These are phyloP conservation scores for Alternaria incomplexa DNA, from an alignment of 2,329 filamentous ascomycete genomes.

Conservation along the genomic window DNA sequence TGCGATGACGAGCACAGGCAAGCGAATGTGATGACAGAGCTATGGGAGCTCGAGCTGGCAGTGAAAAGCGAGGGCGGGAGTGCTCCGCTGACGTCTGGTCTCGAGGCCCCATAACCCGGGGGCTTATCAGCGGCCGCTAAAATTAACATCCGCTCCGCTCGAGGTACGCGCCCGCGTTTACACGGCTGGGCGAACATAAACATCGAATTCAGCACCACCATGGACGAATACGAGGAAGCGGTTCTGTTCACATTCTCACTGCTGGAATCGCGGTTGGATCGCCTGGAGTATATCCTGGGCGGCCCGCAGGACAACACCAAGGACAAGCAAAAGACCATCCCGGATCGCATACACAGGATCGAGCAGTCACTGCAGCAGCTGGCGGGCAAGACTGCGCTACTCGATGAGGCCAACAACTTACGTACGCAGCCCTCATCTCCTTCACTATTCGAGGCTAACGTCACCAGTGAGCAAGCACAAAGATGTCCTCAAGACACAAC, in stretches of 20 bases:
- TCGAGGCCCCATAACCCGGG: conserved; percentile 2
- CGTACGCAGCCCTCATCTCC: conserved; percentile 21
- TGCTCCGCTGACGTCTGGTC: conserved; percentile 15
- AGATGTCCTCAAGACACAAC: conserved; percentile 43
- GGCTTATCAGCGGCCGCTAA: conserved; percentile 22
- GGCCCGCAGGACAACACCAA: conserved; percentile 33
- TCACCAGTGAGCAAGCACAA: conserved; percentile 49
- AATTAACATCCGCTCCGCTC: conserved; percentile 9
- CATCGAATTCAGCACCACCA: conserved; percentile 17
- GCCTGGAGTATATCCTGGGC: conserved; percentile 52
- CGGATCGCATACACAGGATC: conserved; percentile 46
- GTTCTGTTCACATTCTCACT: conserved; percentile 51
- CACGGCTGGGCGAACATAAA: conserved; percentile 15
- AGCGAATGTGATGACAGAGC: background rate
- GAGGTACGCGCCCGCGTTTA: conserved; percentile 24
- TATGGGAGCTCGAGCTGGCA: background rate
- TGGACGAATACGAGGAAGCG: conserved; percentile 50
- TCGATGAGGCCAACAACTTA: conserved; percentile 50
- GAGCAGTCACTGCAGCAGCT: conserved; percentile 49
- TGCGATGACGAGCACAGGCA: background rate
- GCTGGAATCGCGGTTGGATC: conserved; percentile 54
- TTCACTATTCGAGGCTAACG: conserved; percentile 16
- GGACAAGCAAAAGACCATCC: conserved; percentile 36
- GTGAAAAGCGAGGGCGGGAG: conserved; percentile 8
- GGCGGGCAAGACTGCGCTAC: conserved; percentile 47